These are phyloP conservation scores for Leptoxyphium fumago DNA, from an alignment of 2,329 filamentous ascomycete genomes.

Conservation along the genomic window DNA sequence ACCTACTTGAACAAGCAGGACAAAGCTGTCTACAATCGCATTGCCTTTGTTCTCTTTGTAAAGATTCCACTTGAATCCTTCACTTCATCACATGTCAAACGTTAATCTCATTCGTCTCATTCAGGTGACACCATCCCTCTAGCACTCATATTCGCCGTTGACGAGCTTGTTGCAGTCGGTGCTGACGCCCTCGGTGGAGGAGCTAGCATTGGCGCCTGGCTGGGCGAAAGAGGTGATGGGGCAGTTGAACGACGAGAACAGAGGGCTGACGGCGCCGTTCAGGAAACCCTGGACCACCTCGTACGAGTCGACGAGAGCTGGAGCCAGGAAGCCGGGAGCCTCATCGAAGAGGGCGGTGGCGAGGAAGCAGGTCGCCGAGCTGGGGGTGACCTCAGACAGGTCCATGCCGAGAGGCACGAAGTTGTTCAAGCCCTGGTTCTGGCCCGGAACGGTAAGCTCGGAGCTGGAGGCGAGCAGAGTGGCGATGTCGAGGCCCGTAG, in stretches of 20 bases:
- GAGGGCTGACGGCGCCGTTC: conserved; percentile 10
- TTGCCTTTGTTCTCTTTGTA: too few relatives aligned
- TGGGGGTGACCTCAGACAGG: conserved; percentile 6
- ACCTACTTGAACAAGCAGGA: too few relatives aligned
- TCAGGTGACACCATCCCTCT: background rate
- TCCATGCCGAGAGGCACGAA: conserved; percentile 14
- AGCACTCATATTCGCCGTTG: conserved; percentile 9
- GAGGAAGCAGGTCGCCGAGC: conserved; percentile 12
- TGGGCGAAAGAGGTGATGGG: conserved; percentile 2
- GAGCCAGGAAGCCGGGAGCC: conserved; percentile 11
- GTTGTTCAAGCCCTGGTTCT: conserved; percentile 14
- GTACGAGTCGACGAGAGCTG: conserved; percentile 9
- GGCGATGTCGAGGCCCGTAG: conserved; percentile 9
- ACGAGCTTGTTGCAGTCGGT: conserved; percentile 7
- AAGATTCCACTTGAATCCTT: too few relatives aligned
- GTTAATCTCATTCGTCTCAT: too few relatives aligned
- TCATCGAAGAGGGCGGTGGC: conserved; percentile 12
- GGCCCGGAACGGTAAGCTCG: conserved; percentile 10
- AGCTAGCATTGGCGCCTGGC: conserved; percentile 6
- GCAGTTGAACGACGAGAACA: conserved; percentile 11
- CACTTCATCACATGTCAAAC: too few relatives aligned
- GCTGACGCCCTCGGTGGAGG: conserved; percentile 4
- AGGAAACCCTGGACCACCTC: conserved; percentile 12
- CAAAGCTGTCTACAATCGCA: too few relatives aligned
- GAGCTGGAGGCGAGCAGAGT: conserved; percentile 8